Evolutionary conservation across 2,329 filamentous ascomycete species (phyloP).

Genomic region (Boeremia exigua): DNA sequence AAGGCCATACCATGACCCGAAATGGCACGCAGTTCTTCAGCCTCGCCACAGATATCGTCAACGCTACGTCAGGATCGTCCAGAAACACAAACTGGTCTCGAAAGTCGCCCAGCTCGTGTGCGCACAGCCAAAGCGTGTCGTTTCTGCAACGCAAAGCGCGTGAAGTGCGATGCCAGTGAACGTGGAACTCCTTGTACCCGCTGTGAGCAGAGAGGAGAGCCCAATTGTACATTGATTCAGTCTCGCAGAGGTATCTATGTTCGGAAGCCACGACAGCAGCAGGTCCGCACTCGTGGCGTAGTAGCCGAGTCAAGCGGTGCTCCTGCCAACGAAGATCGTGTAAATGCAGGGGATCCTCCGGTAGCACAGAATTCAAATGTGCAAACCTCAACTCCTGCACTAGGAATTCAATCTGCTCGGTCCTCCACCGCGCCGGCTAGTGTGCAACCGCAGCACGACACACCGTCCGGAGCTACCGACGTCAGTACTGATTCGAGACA

Average conservation of each 20-base stretch:
- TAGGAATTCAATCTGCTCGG: background rate
- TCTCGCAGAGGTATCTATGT: slow-evolving; percentile 13
- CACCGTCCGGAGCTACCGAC: background rate
- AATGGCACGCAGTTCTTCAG: background rate
- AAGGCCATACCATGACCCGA: background rate
- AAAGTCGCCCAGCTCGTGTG: slow-evolving; percentile 1
- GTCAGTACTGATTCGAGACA: background rate
- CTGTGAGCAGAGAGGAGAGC: slow-evolving; percentile 7
- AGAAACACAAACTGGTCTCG: background rate
- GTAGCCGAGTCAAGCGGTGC: background rate
- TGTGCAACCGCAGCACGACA: background rate
- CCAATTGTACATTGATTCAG: slow-evolving; percentile 3
- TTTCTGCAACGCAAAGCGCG: slow-evolving; percentile 12
- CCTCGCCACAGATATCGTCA: background rate
- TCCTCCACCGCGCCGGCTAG: background rate
- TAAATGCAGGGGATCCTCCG: background rate
- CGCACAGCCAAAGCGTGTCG: slow-evolving; percentile 14
- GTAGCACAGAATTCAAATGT: background rate
- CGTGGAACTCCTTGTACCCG: slow-evolving; percentile 9
- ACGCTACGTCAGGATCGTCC: background rate
- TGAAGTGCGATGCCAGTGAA: slow-evolving; percentile 14
- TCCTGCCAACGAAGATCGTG: background rate
- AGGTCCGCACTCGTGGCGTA: background rate
- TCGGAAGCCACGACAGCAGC: slow-evolving; percentile 9
- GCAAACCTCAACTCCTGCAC: background rate